These are phyloP conservation scores for Colletotrichum gigasporum DNA, from an alignment of 2,329 filamentous ascomycete genomes.

Conservation along the genomic window DNA sequence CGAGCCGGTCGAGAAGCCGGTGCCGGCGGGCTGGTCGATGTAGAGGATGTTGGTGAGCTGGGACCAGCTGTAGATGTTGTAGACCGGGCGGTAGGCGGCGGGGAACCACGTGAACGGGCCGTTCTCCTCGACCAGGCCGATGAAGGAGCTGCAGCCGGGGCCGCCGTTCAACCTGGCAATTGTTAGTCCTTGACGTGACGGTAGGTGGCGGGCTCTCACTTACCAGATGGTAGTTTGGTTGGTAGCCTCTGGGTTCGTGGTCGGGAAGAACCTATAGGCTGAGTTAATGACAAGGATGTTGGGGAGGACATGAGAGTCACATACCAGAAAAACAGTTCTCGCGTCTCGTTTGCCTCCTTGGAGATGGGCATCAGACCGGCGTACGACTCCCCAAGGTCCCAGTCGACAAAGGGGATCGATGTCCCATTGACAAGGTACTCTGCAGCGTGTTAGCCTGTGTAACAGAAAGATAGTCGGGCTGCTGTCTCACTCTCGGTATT, in stretches of 20 bases:
- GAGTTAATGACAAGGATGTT: too few species aligned
- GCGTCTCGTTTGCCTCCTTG: constrained; percentile 48
- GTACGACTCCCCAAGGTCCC: constrained; percentile 74
- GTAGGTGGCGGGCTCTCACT: constrained; percentile 22
- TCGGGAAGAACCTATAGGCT: constrained; percentile 45
- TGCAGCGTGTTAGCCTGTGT: constrained; percentile 37
- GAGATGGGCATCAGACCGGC: constrained; percentile 71
- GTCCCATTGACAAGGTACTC: constrained; percentile 72
- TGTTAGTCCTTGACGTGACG: background rate
- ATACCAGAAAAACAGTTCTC: constrained; percentile 72
- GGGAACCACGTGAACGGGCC: constrained; percentile 77
- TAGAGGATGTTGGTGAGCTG: constrained; percentile 49
- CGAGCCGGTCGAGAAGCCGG: constrained; percentile 59
- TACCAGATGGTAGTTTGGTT: constrained; percentile 69
- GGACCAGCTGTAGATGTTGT: constrained; percentile 52
- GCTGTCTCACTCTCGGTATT: constrained; percentile 10
- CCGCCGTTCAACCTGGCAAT: constrained; percentile 35
- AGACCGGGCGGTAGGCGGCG: constrained; percentile 71
- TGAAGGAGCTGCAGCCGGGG: constrained; percentile 68
- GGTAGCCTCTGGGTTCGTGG: constrained; percentile 64
- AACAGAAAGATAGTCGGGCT: fast-evolving
- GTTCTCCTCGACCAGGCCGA: constrained; percentile 79
- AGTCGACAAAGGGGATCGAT: constrained; percentile 74
- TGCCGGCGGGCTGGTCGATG: constrained; percentile 36
- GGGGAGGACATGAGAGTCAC: too few species aligned